A percentile compares a stretch with the other conserved stretches of the same genome.
phyloP scores from a whole-genome alignment of 2,329 filamentous ascomycete species.

The Fusarium sulawesiense region DNA sequence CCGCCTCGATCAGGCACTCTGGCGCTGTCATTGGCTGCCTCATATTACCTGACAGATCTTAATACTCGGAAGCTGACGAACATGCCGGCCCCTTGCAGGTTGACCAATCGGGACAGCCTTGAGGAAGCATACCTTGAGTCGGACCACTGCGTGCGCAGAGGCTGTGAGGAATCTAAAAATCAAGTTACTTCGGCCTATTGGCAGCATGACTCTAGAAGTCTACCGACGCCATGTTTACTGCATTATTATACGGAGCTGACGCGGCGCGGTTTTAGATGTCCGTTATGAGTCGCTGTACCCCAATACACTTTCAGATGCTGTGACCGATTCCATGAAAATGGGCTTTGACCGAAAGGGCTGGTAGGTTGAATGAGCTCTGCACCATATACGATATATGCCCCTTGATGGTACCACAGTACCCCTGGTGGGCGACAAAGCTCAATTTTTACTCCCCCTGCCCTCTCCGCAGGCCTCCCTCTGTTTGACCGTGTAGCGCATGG shows the following conservation, averaged over 20 bases:
- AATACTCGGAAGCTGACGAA: slow-evolving; percentile 37
- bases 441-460: slow-evolving; percentile 16
- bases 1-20: slow-evolving; percentile 28
- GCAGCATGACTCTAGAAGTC: slow-evolving; percentile 17
- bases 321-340: not conserved
- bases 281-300: slow-evolving; percentile 8
- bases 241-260: slow-evolving; percentile 4
- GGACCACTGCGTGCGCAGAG: slow-evolving; percentile 26
- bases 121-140: slow-evolving; percentile 33
- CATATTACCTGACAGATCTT: slow-evolving; percentile 39
- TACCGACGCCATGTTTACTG: not conserved
- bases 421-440: slow-evolving; percentile 28
- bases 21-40: slow-evolving; percentile 45
- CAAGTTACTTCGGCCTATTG: slow-evolving; percentile 11
- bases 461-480: slow-evolving; percentile 19
- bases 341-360: slow-evolving; percentile 8
- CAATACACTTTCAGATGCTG: not conserved
- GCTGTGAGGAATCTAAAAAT: slow-evolving; percentile 9
- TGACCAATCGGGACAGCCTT: slow-evolving; percentile 37
- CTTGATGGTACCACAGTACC: slow-evolving; percentile 41
- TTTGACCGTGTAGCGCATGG: slow-evolving; percentile 21
- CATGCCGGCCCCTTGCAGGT: slow-evolving; percentile 42
- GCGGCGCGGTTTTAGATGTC: not conserved
- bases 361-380: slow-evolving; percentile 13
- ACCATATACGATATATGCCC: slow-evolving; percentile 20